phyloP scores from a whole-genome alignment of 331 rosid species.

The Acacia concinna region DNA sequence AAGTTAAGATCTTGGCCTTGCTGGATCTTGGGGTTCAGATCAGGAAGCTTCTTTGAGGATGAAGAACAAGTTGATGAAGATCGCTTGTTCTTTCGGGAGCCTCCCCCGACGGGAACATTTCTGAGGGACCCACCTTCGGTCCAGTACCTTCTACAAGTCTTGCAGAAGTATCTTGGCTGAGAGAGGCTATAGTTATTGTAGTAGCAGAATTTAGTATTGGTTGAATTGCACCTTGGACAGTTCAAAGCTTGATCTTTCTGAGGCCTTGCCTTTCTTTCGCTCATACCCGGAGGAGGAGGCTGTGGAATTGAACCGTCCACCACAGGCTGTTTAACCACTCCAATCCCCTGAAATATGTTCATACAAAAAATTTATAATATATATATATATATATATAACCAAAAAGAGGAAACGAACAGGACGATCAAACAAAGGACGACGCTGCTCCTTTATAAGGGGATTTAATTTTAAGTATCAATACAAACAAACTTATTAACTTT shows the following conservation, averaged over 20 bases:
- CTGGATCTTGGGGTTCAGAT: slow-evolving; percentile 69
- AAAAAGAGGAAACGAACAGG: slow-evolving; percentile 50
- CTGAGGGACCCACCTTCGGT: slow-evolving; percentile 94
- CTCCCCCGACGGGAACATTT: slow-evolving; percentile 93
- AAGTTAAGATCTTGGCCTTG: slow-evolving; percentile 93
- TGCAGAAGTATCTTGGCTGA: slow-evolving; percentile 93
- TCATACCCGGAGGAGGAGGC: slow-evolving; percentile 27
- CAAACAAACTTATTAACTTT: slow-evolving; percentile 47
- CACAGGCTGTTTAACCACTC: slow-evolving; percentile 44
- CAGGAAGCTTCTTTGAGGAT: slow-evolving; percentile 45
- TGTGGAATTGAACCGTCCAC: slow-evolving; percentile 58
- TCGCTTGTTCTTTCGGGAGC: slow-evolving; percentile 88
- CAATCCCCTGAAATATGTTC: slow-evolving; percentile 58
- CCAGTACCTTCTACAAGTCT: slow-evolving; percentile 92
- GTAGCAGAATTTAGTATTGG: slow-evolving; percentile 89
- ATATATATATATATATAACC: slow-evolving; percentile 1
- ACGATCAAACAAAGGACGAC: slow-evolving; percentile 34
- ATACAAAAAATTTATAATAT: neutral
- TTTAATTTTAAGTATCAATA: slow-evolving; percentile 31
- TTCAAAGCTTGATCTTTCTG: slow-evolving; percentile 80
- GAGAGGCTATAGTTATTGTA: slow-evolving; percentile 83
- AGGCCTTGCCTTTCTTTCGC: slow-evolving; percentile 71
- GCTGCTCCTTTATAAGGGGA: slow-evolving; percentile 22
- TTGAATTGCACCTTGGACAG: slow-evolving; percentile 94
- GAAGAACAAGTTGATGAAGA: slow-evolving; percentile 37